Conservation (phyloP, 257 asterid species). For the Petrea volubilis region DNA sequence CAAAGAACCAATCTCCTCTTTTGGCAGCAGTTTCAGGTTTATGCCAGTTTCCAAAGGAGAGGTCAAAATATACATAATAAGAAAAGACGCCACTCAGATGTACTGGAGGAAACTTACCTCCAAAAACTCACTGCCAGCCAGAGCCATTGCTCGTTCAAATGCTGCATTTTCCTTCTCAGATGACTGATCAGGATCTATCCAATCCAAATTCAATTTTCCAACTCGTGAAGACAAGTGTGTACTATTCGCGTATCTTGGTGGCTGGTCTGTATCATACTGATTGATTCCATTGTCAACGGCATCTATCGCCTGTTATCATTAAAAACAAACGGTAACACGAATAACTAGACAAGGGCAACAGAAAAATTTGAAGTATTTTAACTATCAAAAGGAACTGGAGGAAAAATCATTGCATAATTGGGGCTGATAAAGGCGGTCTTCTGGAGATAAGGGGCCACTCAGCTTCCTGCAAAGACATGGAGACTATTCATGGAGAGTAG, state of each 20-base stretch:
- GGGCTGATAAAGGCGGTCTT: not conserved
- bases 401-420: not conserved
- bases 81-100: not conserved
- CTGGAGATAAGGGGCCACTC: not conserved
- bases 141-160: constrained; percentile 74
- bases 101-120: constrained; percentile 53
- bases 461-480: constrained; percentile 4
- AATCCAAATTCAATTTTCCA: constrained; percentile 79
- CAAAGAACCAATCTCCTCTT: not conserved
- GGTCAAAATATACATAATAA: not conserved
- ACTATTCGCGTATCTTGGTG: constrained; percentile 77
- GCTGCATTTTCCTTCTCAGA: constrained; percentile 84
- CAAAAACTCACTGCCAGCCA: constrained; percentile 81
- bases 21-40: not conserved
- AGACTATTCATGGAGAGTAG: not conserved
- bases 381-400: not conserved
- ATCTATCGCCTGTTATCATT: constrained; percentile 72
- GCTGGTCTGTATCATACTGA: constrained; percentile 83
- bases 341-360: not conserved
- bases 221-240: constrained; percentile 86
- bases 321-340: not conserved
- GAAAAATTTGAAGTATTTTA: not conserved
- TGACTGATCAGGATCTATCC: constrained; percentile 86
- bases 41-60: not conserved
- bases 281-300: constrained; percentile 87